Evolutionary conservation across 176 grass and related monocot genomes (phyloP).

Genomic region (Alopecurus myosuroides): DNA sequence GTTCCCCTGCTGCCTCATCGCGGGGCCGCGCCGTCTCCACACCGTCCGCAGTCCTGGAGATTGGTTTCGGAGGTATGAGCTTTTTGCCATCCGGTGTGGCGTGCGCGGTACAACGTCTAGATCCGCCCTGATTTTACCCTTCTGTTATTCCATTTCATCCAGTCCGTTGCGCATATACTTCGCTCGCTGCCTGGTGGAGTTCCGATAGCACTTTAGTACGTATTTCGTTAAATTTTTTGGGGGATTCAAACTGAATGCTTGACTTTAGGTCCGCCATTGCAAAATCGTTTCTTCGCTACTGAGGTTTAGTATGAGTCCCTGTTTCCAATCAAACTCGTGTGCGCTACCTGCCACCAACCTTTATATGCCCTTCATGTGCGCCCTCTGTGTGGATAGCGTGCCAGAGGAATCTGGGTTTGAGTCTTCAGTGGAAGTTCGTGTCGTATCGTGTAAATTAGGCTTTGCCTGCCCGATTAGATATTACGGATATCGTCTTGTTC

Average conservation of each 20-base stretch:
- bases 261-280: background rate
- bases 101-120: background rate
- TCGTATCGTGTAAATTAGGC: background rate
- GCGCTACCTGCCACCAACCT: background rate
- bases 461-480: background rate
- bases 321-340: background rate
- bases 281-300: background rate
- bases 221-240: background rate
- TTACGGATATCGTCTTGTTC: background rate
- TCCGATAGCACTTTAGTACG: background rate
- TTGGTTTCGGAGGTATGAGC: background rate
- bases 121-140: background rate
- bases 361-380: background rate
- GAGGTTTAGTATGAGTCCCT: background rate
- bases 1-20: background rate
- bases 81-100: background rate
- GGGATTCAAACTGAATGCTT: background rate
- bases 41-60: background rate
- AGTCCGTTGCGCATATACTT: background rate
- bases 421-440: background rate
- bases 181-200: background rate
- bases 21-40: background rate
- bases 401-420: background rate
- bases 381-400: background rate
- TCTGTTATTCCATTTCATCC: background rate